These are phyloP conservation scores for Fragilariopsis cylindrus DNA, from an alignment of 108 stramenopile species.

Conservation along the genomic window DNA sequence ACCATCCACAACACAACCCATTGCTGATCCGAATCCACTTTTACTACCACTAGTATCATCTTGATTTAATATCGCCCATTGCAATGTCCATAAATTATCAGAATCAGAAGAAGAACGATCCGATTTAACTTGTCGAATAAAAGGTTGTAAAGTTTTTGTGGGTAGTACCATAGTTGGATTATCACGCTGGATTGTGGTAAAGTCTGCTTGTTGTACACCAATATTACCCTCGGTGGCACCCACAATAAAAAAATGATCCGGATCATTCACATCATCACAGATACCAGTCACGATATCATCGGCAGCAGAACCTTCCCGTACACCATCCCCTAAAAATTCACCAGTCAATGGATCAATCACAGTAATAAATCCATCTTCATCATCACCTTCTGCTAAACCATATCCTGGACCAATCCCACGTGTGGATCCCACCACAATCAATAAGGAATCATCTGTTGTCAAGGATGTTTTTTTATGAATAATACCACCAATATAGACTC, in stretches of 20 bases:
- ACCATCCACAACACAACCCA: conserved; percentile 26
- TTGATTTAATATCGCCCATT: conserved; percentile 10
- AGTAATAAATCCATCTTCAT: conserved; percentile 30
- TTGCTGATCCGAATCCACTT: conserved; percentile 10
- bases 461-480: conserved; percentile 9
- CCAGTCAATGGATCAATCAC: neutral
- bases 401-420: conserved; percentile 9
- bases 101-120: neutral
- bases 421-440: conserved; percentile 25
- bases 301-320: conserved; percentile 15
- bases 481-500: conserved; percentile 27
- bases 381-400: conserved; percentile 7
- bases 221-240: conserved; percentile 20
- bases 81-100: conserved; percentile 19
- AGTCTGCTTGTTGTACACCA: neutral
- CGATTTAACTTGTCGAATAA: conserved; percentile 10
- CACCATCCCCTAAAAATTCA: neutral
- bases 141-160: conserved; percentile 12
- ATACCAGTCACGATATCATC: conserved; percentile 29
- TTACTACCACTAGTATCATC: neutral
- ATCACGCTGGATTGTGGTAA: neutral
- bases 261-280: conserved; percentile 19
- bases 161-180: neutral
- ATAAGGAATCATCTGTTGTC: neutral
- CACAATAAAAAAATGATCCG: conserved; percentile 21